Evolutionary conservation across 306 rosid genomes (phyloP).

Genomic region (Cicer arietinum): DNA sequence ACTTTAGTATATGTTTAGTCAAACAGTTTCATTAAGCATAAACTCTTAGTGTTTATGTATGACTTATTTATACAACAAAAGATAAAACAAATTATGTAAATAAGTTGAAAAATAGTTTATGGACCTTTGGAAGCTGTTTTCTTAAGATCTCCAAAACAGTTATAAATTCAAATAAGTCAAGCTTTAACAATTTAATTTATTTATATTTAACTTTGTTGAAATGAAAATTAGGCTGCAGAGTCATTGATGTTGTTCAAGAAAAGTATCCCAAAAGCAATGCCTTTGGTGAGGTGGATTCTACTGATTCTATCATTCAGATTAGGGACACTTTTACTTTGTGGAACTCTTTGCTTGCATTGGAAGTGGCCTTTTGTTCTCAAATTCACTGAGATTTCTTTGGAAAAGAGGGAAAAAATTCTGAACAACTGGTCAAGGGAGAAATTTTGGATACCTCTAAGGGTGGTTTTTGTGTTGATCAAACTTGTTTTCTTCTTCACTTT

Average conservation of each 20-base stretch:
- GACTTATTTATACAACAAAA: too few relatives aligned
- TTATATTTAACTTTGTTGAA: not conserved
- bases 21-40: too few relatives aligned
- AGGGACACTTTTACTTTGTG: constrained; percentile 78
- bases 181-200: not conserved
- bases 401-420: constrained; percentile 74
- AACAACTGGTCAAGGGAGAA: constrained; percentile 67
- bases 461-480: constrained; percentile 64
- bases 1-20: not conserved
- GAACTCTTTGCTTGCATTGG: constrained; percentile 59
- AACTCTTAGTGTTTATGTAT: too few relatives aligned
- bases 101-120: too few relatives aligned
- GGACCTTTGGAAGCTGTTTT: too few relatives aligned
- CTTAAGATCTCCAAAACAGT: too few relatives aligned
- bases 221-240: constrained; percentile 70
- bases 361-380: constrained; percentile 78
- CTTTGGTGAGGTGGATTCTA: constrained; percentile 55
- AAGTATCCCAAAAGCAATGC: constrained; percentile 51
- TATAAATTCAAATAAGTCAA: too few relatives aligned
- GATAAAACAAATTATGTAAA: too few relatives aligned
- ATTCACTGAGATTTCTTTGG: constrained; percentile 75
- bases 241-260: constrained; percentile 55
- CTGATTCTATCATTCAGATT: constrained; percentile 66
- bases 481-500: constrained; percentile 69
- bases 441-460: constrained; percentile 53